Evolutionary conservation across 805 yeast genomes (phyloP).

Genomic region (Candida bentonensis): DNA sequence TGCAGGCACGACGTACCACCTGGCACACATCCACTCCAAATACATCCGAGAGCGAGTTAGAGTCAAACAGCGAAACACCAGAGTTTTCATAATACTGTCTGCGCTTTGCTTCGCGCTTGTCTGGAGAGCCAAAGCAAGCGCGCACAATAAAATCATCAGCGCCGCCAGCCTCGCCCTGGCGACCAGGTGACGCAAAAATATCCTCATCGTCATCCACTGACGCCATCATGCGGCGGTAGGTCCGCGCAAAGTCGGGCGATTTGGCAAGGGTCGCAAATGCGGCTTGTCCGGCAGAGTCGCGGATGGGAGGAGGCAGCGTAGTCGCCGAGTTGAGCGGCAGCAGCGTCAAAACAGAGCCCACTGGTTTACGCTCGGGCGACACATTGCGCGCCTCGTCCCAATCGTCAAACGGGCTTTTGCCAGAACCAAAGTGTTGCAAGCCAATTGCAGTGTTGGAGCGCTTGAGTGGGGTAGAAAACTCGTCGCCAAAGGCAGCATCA

Average conservation of each 20-base stretch:
- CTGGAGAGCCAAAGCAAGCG: slow-evolving; percentile 25
- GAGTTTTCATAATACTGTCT: slow-evolving; percentile 17
- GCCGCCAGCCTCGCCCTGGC: slow-evolving; percentile 12
- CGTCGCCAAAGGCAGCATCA: neutral
- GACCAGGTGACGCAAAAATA: neutral
- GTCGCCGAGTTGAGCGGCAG: neutral
- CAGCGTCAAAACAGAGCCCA: neutral
- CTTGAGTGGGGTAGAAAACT: neutral
- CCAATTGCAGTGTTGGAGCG: slow-evolving; percentile 15
- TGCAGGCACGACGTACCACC: slow-evolving; percentile 30
- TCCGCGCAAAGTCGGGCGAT: neutral
- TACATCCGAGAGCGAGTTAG: slow-evolving; percentile 29
- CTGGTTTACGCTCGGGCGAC: neutral
- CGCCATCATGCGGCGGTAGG: slow-evolving; percentile 4
- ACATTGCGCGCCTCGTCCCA: neutral
- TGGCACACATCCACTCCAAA: slow-evolving; percentile 46
- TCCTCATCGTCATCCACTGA: slow-evolving; percentile 4
- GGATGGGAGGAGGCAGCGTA: neutral
- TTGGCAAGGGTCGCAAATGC: neutral
- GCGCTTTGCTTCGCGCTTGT: slow-evolving; percentile 17
- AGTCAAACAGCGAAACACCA: slow-evolving; percentile 10
- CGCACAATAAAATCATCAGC: slow-evolving; percentile 22
- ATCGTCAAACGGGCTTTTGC: neutral
- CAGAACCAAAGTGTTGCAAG: slow-evolving; percentile 10
- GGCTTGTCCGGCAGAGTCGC: neutral